A percentile compares a stretch with the other conserved stretches of the same genome.
These are phyloP conservation scores for Nigrograna mackinnonii DNA, from an alignment of 2,329 filamentous ascomycete species.

Conservation along the genomic window DNA sequence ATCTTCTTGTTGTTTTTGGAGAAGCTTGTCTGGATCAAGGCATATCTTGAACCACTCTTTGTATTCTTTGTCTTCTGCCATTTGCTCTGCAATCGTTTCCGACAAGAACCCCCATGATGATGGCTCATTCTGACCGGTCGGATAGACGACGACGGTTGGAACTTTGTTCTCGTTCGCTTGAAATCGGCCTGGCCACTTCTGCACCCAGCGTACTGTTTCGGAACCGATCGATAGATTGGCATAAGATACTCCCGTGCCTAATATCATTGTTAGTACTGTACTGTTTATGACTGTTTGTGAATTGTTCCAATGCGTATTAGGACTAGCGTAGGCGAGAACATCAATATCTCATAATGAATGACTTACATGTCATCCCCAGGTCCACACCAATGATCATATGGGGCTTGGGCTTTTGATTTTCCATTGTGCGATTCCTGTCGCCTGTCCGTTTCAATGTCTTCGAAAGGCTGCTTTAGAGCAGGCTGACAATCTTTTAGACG, in stretches of 20 bases:
- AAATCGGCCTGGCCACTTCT: slow-evolving; percentile 59
- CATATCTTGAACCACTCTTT: slow-evolving; percentile 59
- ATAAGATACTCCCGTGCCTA: slow-evolving; percentile 43
- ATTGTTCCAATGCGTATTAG: too few species aligned
- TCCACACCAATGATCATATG: slow-evolving; percentile 39
- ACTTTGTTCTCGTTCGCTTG: slow-evolving; percentile 60
- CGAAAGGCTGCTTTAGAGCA: too few species aligned
- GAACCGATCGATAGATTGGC: slow-evolving; percentile 39
- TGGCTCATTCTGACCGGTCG: slow-evolving; percentile 37
- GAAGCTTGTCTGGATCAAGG: slow-evolving; percentile 52
- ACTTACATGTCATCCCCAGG: slow-evolving; percentile 44
- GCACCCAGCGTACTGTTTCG: slow-evolving; percentile 35
- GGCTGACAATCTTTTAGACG: too few species aligned
- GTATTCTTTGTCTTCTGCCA: slow-evolving; percentile 44
- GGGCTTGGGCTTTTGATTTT: too few species aligned
- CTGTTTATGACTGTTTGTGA: background rate
- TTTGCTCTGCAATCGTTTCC: slow-evolving; percentile 24
- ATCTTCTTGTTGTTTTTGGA: slow-evolving; percentile 46
- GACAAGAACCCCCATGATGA: slow-evolving; percentile 56
- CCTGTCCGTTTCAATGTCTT: too few species aligned
- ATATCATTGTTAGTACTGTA: background rate
- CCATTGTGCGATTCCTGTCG: too few species aligned
- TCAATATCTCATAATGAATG: too few species aligned
- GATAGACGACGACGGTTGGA: slow-evolving; percentile 56
- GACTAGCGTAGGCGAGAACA: too few species aligned